These are phyloP conservation scores for Thermothelomyces thermophilus DNA, from an alignment of 2,329 filamentous ascomycete genomes.

Conservation along the genomic window DNA sequence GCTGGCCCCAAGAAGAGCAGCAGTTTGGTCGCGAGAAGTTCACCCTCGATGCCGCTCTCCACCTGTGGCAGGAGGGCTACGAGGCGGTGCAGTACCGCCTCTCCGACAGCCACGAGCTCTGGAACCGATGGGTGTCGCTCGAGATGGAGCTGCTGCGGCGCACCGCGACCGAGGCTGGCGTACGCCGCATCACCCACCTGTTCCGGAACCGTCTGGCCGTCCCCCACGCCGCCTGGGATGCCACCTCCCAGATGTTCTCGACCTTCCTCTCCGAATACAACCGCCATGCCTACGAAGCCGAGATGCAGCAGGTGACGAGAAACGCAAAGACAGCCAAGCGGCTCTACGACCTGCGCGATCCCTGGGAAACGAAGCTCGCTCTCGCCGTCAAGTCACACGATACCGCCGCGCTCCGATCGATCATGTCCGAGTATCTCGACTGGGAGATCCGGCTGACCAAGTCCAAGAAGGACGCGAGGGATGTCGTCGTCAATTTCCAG, in stretches of 20 bases:
- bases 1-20: slow-evolving; percentile 62
- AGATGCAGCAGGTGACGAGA: slow-evolving; percentile 63
- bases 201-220: slow-evolving; percentile 63
- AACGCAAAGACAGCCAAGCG: slow-evolving; percentile 58
- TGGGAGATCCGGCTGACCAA: slow-evolving; percentile 69
- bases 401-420: slow-evolving; percentile 44
- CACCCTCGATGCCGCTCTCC: slow-evolving; percentile 57
- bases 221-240: slow-evolving; percentile 70
- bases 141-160: slow-evolving; percentile 60
- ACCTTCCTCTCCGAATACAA: slow-evolving; percentile 68
- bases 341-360: slow-evolving; percentile 57
- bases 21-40: slow-evolving; percentile 65
- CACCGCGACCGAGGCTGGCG: slow-evolving; percentile 47
- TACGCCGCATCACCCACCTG: slow-evolving; percentile 60
- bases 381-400: slow-evolving; percentile 52
- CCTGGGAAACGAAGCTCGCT: slow-evolving; percentile 60
- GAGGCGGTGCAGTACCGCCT: slow-evolving; percentile 67
- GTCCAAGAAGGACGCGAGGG: slow-evolving; percentile 39
- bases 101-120: slow-evolving; percentile 69
- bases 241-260: slow-evolving; percentile 69
- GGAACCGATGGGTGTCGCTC: slow-evolving; percentile 71
- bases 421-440: slow-evolving; percentile 65
- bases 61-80: slow-evolving; percentile 66
- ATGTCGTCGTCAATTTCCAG: slow-evolving; percentile 36
- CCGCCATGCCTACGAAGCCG: slow-evolving; percentile 62